A percentile compares a stretch with the other conserved stretches of the same genome.
phyloP scores from a whole-genome alignment of 495 filamentous ascomycete genomes.

The Neurospora sp. region DNA sequence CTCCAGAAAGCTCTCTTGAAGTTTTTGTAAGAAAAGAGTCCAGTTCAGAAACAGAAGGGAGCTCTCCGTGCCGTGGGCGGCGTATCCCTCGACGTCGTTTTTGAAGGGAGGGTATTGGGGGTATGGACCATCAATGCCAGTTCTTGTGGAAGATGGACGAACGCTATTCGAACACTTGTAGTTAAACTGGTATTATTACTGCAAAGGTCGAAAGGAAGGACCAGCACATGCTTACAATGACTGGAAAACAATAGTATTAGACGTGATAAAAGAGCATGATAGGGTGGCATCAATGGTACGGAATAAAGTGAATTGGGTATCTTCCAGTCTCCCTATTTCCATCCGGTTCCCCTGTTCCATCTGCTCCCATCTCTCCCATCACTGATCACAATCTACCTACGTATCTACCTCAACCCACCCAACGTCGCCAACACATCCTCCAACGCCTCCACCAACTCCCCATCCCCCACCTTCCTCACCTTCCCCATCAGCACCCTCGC shows the following conservation, averaged over 20 bases:
- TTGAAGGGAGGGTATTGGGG: background rate
- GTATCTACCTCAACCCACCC: conserved; percentile 7
- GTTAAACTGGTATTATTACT: background rate
- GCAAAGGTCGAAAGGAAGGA: background rate
- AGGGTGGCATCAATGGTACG: too few relatives aligned
- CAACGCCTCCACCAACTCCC: conserved; percentile 8
- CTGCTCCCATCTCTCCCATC: background rate
- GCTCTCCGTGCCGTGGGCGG: background rate
- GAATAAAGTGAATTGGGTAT: background rate
- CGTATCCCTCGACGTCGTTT: background rate
- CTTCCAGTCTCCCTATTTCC: background rate
- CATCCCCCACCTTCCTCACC: conserved; percentile 5
- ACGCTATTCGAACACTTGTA: background rate
- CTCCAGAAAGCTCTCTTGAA: background rate
- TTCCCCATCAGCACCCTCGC: conserved; percentile 23
- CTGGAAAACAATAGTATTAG: background rate
- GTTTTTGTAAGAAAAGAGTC: background rate
- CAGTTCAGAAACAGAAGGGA: background rate
- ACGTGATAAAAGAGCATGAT: background rate
- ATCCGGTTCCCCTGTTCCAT: background rate
- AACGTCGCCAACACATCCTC: conserved; percentile 19
- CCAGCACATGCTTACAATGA: background rate
- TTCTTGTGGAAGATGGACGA: background rate
- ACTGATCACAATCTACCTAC: too few relatives aligned
- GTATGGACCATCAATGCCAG: background rate